A percentile compares a stretch with the other conserved stretches of the same genome.
Conservation (phyloP, 768 basidiomycete species). For the Lactarius vividus region DNA sequence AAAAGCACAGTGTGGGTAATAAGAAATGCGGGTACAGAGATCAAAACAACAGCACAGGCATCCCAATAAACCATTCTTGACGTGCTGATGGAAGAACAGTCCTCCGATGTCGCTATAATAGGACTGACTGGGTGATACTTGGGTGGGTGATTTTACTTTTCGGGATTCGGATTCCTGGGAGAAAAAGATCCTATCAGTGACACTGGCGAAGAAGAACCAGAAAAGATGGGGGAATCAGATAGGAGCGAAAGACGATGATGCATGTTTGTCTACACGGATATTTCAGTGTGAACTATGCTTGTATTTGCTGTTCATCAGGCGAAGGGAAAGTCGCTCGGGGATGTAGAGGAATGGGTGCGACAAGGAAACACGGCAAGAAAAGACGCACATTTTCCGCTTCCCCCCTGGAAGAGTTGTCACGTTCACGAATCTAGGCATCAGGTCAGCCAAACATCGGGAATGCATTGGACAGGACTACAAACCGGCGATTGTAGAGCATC, state of each 20-base stretch:
- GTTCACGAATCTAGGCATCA: slow-evolving; percentile 73
- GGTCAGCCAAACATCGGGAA: not conserved
- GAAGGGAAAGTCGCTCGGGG: slow-evolving; percentile 20
- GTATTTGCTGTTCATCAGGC: slow-evolving; percentile 56
- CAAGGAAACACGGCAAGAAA: slow-evolving; percentile 23
- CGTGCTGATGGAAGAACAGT: slow-evolving; percentile 1
- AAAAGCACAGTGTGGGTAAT: slow-evolving; percentile 13
- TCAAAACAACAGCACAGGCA: slow-evolving; percentile 5
- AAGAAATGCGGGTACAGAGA: slow-evolving; percentile 19
- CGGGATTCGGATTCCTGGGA: slow-evolving; percentile 40
- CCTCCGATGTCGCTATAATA: slow-evolving; percentile 2
- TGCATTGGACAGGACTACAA: slow-evolving; percentile 34
- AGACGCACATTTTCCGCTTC: slow-evolving; percentile 93
- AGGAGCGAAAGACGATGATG: slow-evolving; percentile 99
- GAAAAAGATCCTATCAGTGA: slow-evolving; percentile 20
- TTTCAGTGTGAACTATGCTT: slow-evolving; percentile 99
- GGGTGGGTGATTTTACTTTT: slow-evolving; percentile 33
- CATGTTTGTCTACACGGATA: slow-evolving; percentile 73
- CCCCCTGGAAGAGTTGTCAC: slow-evolving; percentile 87
- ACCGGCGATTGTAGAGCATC: slow-evolving; percentile 90
- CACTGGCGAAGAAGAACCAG: slow-evolving; percentile 1
- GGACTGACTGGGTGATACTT: not conserved
- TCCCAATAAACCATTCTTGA: slow-evolving; percentile 8
- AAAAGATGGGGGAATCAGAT: slow-evolving; percentile 63
- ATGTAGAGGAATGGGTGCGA: slow-evolving; percentile 18